Evolutionary conservation across 306 rosid species (phyloP), one percentile per base, ranked within the genome.

Genomic region (Cicer judaicum): DNA sequence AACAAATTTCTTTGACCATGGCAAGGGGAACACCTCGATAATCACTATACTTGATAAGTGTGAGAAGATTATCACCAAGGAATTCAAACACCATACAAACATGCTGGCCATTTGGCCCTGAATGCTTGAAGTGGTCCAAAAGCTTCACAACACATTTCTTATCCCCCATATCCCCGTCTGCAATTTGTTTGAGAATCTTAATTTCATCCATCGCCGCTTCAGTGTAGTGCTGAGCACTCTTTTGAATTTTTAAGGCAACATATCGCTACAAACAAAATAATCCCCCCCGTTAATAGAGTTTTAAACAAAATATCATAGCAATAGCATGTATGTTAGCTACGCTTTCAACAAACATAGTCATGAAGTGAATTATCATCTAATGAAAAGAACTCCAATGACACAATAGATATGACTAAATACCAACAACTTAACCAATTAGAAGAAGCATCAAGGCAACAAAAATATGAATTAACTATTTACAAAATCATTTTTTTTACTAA

Each of bases 181-280:
- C 97, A 70, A 94, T 90, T 82, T 94, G 97, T 81, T 88, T 85
- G 87, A 94, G 89, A 78, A 94, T 94, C 79, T 91, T 88, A 73
- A 94, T 90, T 88, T 94, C 98, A 59, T 94, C 98, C 97, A 94
- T 87, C 7, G 98, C 98, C 0, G 98, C 98, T 83, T 94, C 98
- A 1, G 97, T 88, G 84, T 94, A 94, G 84, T 94, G 98, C 74
- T 90, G 93, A 66, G 97, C 98, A 82, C 98, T 94, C 96, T 94
- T 94, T 57, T 94, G 98, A 80, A 94, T 93, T 79, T 94, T 94
- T 73, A 94, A 83, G 73, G 98, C 98, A 60, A 94, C 98, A 83
- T 90, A 91, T n/a, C 85, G 82, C 98, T 94, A 73, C 77, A 81
- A 71, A 70, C 54, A 82, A 62, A 62, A 68, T 21, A 65, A 76